Conservation (phyloP, 768 basidiomycete genomes). For the Mycena venus region DNA sequence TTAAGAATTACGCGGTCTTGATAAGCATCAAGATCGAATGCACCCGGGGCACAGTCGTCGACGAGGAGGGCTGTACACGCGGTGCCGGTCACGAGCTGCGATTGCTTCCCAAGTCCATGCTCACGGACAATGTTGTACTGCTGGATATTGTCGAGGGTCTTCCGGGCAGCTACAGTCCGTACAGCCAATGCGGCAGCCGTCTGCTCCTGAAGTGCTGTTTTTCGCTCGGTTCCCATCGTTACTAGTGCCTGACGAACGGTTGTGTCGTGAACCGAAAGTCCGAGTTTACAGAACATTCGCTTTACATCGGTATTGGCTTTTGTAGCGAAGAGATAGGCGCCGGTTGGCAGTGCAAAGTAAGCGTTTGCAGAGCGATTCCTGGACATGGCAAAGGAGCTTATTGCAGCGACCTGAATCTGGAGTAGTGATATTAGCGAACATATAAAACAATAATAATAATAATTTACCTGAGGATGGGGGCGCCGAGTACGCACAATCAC, state of each 20-base stretch:
- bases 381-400: background rate
- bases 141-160: background rate
- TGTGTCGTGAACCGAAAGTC: background rate
- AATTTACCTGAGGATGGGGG: background rate
- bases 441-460: background rate
- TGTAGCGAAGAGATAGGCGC: background rate
- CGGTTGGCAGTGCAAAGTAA: background rate
- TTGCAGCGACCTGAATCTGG: background rate
- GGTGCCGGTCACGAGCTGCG: background rate
- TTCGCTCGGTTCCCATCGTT: background rate
- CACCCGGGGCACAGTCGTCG: background rate
- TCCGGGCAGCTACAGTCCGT: background rate
- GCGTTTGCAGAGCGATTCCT: background rate
- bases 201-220: background rate
- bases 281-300: background rate
- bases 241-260: background rate
- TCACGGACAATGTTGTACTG: background rate
- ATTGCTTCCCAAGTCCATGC: background rate
- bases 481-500: background rate
- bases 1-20: background rate
- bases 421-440: no score
- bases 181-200: background rate
- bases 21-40: background rate
- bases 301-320: background rate
- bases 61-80: background rate